These are phyloP conservation scores for Imleria badia DNA, from an alignment of 768 basidiomycete genomes.

Conservation along the genomic window DNA sequence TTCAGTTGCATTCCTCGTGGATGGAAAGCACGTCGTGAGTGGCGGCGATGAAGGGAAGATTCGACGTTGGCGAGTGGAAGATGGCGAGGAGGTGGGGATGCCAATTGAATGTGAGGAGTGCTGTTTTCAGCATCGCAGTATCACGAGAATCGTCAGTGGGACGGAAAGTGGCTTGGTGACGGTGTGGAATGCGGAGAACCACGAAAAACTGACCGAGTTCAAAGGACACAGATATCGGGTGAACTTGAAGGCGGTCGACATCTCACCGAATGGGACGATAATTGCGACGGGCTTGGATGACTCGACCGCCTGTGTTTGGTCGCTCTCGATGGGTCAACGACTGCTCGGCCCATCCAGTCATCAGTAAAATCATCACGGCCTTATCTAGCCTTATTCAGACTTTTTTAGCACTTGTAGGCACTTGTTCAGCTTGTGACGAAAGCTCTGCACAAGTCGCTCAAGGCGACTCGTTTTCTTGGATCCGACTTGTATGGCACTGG, in stretches of 20 bases:
- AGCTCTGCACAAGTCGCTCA: no score
- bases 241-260: slow-evolving; percentile 5
- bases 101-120: background rate
- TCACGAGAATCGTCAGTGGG: slow-evolving; percentile 1
- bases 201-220: background rate
- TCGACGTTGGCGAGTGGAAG: background rate
- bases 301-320: background rate
- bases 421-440: no score
- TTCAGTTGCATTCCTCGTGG: background rate
- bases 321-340: background rate
- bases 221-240: background rate
- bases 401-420: no score
- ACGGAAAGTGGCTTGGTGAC: background rate
- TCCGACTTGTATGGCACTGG: no score
- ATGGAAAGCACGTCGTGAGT: slow-evolving; percentile 1
- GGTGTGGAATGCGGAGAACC: slow-evolving; percentile 1
- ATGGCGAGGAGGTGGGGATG: background rate
- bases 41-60: background rate
- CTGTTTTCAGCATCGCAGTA: background rate
- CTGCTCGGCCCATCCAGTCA: background rate
- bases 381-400: no score
- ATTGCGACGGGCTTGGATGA: background rate
- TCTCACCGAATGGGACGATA: background rate
- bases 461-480: no score
- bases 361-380: no score